phyloP scores from a whole-genome alignment of 192 early-diverging fungal species.

The Rhizoclosmatium globosum region DNA sequence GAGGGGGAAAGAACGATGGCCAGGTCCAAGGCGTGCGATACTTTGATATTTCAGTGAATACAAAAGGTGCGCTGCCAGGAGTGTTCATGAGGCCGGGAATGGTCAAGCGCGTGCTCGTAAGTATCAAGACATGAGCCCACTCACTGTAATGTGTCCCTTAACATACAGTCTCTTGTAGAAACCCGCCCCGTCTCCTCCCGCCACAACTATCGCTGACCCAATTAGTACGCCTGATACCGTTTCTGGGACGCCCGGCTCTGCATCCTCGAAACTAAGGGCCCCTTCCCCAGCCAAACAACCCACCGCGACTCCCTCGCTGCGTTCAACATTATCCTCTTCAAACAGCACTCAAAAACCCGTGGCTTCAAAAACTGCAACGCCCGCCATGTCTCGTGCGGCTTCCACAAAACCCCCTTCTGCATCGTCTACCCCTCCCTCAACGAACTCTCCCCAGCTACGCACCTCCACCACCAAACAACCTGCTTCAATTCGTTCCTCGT shows the following conservation, averaged over 20 bases:
- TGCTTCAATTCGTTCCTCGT: no score
- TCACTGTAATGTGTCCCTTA: not conserved
- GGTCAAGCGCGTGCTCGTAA: constrained; percentile 28
- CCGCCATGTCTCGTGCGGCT: not conserved
- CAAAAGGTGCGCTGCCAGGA: constrained; percentile 25
- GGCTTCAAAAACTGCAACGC: not conserved
- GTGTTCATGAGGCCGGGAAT: constrained; percentile 53
- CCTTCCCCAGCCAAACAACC: not conserved
- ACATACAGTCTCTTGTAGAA: not conserved
- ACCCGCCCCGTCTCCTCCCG: not conserved
- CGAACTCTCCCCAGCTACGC: no score
- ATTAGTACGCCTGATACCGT: not conserved
- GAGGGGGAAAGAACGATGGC: constrained; percentile 60
- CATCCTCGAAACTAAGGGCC: not conserved
- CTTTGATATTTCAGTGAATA: constrained; percentile 43
- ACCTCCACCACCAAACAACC: no score
- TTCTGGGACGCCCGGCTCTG: not conserved
- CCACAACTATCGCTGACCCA: no score
- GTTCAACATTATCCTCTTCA: not conserved
- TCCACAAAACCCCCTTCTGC: no score
- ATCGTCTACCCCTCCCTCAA: no score
- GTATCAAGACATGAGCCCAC: not conserved
- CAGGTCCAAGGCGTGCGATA: constrained; percentile 49
- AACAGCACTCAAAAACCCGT: not conserved
- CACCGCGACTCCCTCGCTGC: not conserved